A percentile compares a stretch with the other conserved stretches of the same genome.
Conservation (phyloP, 495 filamentous ascomycete species). For the Trichoderma gamsii region DNA sequence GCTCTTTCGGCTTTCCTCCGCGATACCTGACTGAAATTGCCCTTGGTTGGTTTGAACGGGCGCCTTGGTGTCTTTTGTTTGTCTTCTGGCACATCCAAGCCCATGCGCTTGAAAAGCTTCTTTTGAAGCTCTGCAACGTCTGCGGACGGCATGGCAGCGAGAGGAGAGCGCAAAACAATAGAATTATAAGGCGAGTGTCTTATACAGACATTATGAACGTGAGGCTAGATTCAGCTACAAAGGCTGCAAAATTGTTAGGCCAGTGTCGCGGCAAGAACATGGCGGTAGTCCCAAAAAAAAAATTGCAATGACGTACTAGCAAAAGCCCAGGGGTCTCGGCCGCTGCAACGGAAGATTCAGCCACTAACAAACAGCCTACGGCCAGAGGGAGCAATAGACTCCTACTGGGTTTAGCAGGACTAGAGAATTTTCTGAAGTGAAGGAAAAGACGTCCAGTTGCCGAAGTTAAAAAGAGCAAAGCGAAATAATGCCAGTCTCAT, state of each 20-base stretch:
- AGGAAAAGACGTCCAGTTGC: too few species aligned
- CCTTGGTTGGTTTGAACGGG: neutral
- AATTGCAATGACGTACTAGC: too few species aligned
- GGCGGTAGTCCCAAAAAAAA: neutral
- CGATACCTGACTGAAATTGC: constrained; percentile 38
- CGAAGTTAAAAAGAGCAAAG: too few species aligned
- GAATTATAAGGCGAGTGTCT: neutral
- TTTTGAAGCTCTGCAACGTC: constrained; percentile 22
- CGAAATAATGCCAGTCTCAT: too few species aligned
- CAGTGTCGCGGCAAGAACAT: neutral
- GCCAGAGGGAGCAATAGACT: too few species aligned
- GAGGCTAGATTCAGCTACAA: neutral
- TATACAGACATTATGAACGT: neutral
- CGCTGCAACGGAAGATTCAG: too few species aligned
- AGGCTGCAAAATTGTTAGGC: too few species aligned
- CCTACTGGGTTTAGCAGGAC: too few species aligned
- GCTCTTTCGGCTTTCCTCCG: constrained; percentile 44
- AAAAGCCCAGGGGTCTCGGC: too few species aligned
- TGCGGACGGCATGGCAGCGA: neutral
- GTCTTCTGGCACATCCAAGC: constrained; percentile 17
- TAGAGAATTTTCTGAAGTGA: too few species aligned
- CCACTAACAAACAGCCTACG: too few species aligned
- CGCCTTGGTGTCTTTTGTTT: neutral
- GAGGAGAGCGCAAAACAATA: neutral
- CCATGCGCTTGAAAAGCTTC: constrained; percentile 21